Percentiles rank a stretch among this genome's conserved stretches.
Conservation (phyloP, 495 filamentous ascomycete genomes). For the Chaetomium fimeti region DNA sequence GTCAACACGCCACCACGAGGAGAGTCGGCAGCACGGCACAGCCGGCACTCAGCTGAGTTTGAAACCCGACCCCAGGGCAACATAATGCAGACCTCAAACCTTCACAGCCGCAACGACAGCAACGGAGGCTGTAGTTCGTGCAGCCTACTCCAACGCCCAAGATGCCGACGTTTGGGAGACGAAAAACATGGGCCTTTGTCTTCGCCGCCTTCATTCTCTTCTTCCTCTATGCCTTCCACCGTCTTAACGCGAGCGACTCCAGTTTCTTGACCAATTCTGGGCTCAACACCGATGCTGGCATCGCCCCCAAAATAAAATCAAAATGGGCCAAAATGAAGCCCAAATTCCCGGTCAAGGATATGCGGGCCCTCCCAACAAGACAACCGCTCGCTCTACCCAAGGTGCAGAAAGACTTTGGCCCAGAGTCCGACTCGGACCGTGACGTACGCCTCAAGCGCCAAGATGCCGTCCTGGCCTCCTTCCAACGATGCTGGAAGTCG, state of each 20-base stretch:
- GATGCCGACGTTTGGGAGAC: constrained; percentile 8
- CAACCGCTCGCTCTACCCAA: constrained; percentile 64
- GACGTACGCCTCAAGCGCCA: constrained; percentile 43
- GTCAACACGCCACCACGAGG: too few relatives aligned
- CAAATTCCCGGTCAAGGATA: constrained; percentile 59
- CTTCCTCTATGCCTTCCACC: not conserved
- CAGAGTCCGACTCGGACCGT: constrained; percentile 35
- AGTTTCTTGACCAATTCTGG: too few relatives aligned
- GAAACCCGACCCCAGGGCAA: too few relatives aligned
- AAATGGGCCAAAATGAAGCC: constrained; percentile 36
- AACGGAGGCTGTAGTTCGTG: too few relatives aligned
- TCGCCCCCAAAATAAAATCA: not conserved
- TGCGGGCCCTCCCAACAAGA: constrained; percentile 70
- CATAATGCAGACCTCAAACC: too few relatives aligned
- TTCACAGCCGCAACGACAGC: too few relatives aligned
- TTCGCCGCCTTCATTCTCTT: not conserved
- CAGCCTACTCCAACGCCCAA: not conserved
- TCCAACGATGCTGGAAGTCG: constrained; percentile 71
- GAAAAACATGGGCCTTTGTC: not conserved
- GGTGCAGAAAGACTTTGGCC: constrained; percentile 57
- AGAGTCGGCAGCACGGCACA: too few relatives aligned
- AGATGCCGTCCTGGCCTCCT: constrained; percentile 62
- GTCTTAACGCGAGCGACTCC: too few relatives aligned
- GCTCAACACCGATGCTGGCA: too few relatives aligned
- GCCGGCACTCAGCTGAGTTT: too few relatives aligned